phyloP scores from a whole-genome alignment of 1,284 basidiomycete species.

The Rhodotorula sp. region DNA sequence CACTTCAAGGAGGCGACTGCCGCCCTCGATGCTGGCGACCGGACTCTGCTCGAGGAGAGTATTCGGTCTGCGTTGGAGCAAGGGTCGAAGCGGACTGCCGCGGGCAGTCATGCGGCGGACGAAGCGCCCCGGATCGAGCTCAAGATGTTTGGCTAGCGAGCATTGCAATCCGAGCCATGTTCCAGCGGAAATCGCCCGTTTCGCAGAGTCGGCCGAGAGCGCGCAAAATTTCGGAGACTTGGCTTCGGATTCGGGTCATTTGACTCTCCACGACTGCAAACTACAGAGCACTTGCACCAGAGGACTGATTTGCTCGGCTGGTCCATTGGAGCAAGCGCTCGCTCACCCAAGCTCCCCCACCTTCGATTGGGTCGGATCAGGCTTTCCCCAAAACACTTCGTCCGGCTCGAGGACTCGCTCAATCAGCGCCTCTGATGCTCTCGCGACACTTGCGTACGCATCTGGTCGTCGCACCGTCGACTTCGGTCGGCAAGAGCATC shows the following conservation, averaged over 20 bases:
- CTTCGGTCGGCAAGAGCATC: slow-evolving; percentile 89
- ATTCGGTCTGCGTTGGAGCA: slow-evolving; percentile 56
- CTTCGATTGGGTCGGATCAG: neutral
- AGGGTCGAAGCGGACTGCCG: neutral
- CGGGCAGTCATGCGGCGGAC: neutral
- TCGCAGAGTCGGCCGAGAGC: too few species aligned
- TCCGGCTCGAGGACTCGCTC: neutral
- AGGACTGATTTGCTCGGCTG: too few species aligned
- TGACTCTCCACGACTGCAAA: neutral
- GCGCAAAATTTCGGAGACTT: too few species aligned
- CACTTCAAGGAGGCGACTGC: slow-evolving; percentile 85
- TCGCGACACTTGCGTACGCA: slow-evolving; percentile 77
- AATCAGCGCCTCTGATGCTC: slow-evolving; percentile 49
- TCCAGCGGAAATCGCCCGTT: too few species aligned
- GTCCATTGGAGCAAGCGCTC: too few species aligned
- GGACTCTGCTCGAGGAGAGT: slow-evolving; percentile 71
- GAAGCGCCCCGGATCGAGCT: slow-evolving; percentile 32
- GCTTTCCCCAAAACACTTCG: too few species aligned
- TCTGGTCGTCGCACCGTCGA: slow-evolving; percentile 88
- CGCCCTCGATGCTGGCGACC: slow-evolving; percentile 62
- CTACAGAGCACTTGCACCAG: neutral
- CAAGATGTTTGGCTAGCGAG: slow-evolving; percentile 24
- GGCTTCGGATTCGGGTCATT: too few species aligned
- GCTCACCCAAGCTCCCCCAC: neutral
- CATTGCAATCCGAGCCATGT: neutral